Evolutionary conservation across 192 early-diverging fungal species (phyloP).

Genomic region (Coemansia sp.): DNA sequence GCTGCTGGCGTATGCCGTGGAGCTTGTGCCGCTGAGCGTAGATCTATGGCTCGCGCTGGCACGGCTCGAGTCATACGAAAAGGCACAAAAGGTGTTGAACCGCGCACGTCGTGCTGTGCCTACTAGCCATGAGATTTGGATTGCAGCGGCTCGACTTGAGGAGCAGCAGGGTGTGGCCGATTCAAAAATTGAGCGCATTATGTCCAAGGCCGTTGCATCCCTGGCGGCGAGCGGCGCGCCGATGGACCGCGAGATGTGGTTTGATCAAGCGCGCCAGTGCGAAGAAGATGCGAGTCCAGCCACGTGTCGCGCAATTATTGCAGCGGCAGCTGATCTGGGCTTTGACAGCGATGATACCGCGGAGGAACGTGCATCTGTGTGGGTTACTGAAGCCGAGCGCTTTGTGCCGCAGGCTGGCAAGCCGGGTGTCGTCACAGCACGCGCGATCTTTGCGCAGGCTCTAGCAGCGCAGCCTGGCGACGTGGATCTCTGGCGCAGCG

Average conservation of each 20-base stretch:
- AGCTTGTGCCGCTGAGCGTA: conserved; percentile 84
- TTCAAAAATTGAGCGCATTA: conserved; percentile 59
- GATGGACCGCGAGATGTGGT: conserved; percentile 84
- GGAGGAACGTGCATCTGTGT: conserved; percentile 73
- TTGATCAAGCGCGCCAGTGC: conserved; percentile 79
- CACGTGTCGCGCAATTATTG: conserved; percentile 83
- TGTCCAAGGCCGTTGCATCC: conserved; percentile 66
- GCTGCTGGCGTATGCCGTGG: conserved; percentile 88
- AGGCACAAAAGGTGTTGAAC: conserved; percentile 89
- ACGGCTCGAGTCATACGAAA: conserved; percentile 82
- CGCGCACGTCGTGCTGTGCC: conserved; percentile 81
- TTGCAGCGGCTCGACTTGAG: conserved; percentile 88
- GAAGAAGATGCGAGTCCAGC: conserved; percentile 75
- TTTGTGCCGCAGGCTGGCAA: conserved; percentile 52
- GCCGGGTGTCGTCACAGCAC: conserved; percentile 67
- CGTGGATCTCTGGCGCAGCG: conserved; percentile 80
- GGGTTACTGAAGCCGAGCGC: conserved; percentile 90
- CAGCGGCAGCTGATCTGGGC: conserved; percentile 68
- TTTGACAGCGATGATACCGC: conserved; percentile 63
- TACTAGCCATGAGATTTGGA: conserved; percentile 93
- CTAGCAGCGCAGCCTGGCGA: conserved; percentile 73
- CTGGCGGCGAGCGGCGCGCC: conserved; percentile 54
- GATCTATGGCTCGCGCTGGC: conserved; percentile 97
- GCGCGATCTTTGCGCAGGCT: conserved; percentile 84
- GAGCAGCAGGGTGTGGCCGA: conserved; percentile 62